Percentiles rank a stretch among this genome's conserved stretches.
Evolutionary conservation across 2,329 filamentous ascomycete species (phyloP).

Genomic region (Aspergillus sp.): DNA sequence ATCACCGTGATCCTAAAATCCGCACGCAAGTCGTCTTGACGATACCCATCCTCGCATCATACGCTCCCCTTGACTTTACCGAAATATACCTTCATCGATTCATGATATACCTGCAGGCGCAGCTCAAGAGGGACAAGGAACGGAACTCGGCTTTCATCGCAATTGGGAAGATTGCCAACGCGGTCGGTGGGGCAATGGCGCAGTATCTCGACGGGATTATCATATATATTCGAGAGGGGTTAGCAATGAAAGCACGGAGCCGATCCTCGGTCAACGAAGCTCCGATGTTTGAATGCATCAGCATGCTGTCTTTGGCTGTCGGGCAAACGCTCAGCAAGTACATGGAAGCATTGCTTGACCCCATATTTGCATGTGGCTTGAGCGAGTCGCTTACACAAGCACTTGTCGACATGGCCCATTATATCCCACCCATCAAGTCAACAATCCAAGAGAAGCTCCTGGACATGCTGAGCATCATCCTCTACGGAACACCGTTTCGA

Average conservation of each 20-base stretch:
- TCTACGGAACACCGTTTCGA: constrained; percentile 87
- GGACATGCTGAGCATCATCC: constrained; percentile 88
- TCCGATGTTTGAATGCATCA: constrained; percentile 95
- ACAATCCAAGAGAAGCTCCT: constrained; percentile 90
- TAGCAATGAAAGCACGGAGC: constrained; percentile 69
- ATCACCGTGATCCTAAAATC: constrained; percentile 82
- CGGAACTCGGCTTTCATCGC: constrained; percentile 90
- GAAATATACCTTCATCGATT: constrained; percentile 84
- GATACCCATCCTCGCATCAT: constrained; percentile 87
- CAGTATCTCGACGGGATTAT: constrained; percentile 93
- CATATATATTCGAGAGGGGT: constrained; percentile 84
- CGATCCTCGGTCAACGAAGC: constrained; percentile 53
- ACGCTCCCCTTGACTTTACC: constrained; percentile 85
- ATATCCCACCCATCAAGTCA: constrained; percentile 88
- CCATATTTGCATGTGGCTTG: constrained; percentile 93
- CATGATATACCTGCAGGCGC: constrained; percentile 90
- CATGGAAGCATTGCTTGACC: constrained; percentile 89
- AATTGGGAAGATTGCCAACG: constrained; percentile 93
- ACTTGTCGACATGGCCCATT: constrained; percentile 96
- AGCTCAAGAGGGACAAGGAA: constrained; percentile 92
- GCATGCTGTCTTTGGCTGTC: constrained; percentile 88
- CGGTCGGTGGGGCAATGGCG: constrained; percentile 88
- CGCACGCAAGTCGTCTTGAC: constrained; percentile 83
- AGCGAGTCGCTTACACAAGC: constrained; percentile 92
- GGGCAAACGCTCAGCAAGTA: constrained; percentile 97